Evolutionary conservation across 192 early-diverging fungal genomes (phyloP).

Genomic region (Podila epicladia): DNA sequence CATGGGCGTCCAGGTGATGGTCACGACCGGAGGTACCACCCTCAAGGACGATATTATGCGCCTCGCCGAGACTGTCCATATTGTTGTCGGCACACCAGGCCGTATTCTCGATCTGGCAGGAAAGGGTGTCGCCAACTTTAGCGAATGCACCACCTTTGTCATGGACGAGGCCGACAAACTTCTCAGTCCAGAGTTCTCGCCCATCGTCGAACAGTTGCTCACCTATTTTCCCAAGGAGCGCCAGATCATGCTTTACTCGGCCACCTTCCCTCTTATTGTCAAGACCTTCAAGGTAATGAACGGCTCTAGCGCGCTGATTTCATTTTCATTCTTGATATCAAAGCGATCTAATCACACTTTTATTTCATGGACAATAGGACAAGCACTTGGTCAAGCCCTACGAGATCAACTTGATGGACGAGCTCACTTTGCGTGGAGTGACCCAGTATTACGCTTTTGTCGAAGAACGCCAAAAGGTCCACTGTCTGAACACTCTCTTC

Average conservation of each 20-base stretch:
- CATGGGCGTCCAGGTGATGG: slow-evolving; percentile 97
- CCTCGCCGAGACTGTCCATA: slow-evolving; percentile 93
- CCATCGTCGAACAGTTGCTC: slow-evolving; percentile 97
- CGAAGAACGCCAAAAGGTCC: slow-evolving; percentile 98
- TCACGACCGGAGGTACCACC: slow-evolving; percentile 98
- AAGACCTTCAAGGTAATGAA: slow-evolving; percentile 84
- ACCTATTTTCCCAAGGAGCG: slow-evolving; percentile 87
- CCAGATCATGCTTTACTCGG: slow-evolving; percentile 97
- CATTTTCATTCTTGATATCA: too few species aligned
- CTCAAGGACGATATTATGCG: slow-evolving; percentile 99
- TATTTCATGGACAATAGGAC: slow-evolving; percentile 53
- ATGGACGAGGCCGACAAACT: slow-evolving; percentile 99
- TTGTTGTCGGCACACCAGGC: slow-evolving; percentile 97
- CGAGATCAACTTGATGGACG: slow-evolving; percentile 99
- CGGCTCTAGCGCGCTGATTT: too few species aligned
- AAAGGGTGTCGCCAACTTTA: slow-evolving; percentile 94
- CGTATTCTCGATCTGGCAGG: slow-evolving; percentile 96
- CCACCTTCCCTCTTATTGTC: slow-evolving; percentile 98
- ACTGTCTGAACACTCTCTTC: slow-evolving; percentile 93
- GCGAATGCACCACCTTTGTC: slow-evolving; percentile 89
- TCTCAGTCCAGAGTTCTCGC: slow-evolving; percentile 97
- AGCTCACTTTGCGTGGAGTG: slow-evolving; percentile 96
- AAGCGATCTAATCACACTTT: too few species aligned
- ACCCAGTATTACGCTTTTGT: slow-evolving; percentile 99
- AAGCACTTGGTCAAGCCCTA: slow-evolving; percentile 96